Evolutionary conservation across 306 rosid species (phyloP).

Genomic region (Morella rubra): DNA sequence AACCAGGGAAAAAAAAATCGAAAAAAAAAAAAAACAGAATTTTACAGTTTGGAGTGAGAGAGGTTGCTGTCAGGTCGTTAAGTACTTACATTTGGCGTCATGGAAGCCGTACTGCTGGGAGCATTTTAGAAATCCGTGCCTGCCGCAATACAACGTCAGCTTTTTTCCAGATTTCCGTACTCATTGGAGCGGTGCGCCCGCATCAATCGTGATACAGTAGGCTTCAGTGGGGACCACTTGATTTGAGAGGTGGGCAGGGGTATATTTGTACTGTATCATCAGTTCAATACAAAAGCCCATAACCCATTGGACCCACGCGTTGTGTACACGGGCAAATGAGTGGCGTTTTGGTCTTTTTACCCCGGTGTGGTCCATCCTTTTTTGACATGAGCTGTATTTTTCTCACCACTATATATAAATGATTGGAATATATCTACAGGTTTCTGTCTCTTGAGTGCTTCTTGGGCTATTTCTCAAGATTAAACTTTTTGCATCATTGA

Average conservation of each 20-base stretch:
- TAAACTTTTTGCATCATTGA: background rate
- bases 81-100: constrained; percentile 22
- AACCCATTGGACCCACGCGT: background rate
- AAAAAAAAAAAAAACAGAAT: background rate
- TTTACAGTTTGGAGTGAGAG: constrained; percentile 3
- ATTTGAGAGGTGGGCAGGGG: background rate
- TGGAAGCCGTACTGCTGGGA: constrained; percentile 36
- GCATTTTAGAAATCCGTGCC: constrained; percentile 30
- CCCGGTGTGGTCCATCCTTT: background rate
- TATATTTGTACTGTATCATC: background rate
- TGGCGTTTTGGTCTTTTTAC: background rate
- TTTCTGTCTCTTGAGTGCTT: background rate
- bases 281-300: background rate
- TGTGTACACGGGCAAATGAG: background rate
- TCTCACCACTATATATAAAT: background rate
- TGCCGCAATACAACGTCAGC: background rate
- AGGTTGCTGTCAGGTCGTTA: constrained; percentile 22
- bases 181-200: background rate
- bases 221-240: constrained; percentile 4
- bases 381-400: background rate
- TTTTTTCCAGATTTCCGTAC: constrained; percentile 4
- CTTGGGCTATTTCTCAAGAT: background rate
- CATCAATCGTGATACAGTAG: constrained; percentile 23
- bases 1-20: background rate
- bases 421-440: background rate